phyloP scores from a whole-genome alignment of 2,329 filamentous ascomycete genomes.

The Penicillium brasilianum region DNA sequence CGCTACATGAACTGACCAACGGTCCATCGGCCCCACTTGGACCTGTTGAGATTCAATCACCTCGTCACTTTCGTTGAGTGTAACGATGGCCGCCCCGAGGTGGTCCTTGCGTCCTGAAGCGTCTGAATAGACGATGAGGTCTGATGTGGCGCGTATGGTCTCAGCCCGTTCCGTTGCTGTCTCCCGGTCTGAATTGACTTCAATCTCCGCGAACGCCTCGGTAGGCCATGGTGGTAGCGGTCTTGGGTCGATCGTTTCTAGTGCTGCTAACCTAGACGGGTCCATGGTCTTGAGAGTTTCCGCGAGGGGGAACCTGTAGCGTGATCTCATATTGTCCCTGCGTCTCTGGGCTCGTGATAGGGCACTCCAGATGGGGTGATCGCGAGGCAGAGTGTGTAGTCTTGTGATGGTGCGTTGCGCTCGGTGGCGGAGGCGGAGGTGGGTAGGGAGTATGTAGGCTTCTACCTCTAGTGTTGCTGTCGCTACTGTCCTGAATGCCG shows the following conservation, averaged over 20 bases:
- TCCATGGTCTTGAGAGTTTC: slow-evolving; percentile 27
- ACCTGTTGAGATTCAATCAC: too few species aligned
- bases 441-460: slow-evolving; percentile 25
- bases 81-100: slow-evolving; percentile 25
- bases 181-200: slow-evolving; percentile 31
- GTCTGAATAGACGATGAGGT: slow-evolving; percentile 26
- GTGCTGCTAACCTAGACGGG: slow-evolving; percentile 14
- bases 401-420: slow-evolving; percentile 23
- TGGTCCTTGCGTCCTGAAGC: slow-evolving; percentile 24
- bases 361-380: slow-evolving; percentile 23
- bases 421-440: slow-evolving; percentile 22
- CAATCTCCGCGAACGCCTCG: slow-evolving; percentile 29
- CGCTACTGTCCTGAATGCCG: slow-evolving; percentile 28
- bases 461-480: slow-evolving; percentile 33
- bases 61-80: too few species aligned
- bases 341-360: slow-evolving; percentile 23
- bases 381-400: too few species aligned
- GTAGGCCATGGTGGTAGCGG: slow-evolving; percentile 28
- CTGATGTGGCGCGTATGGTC: slow-evolving; percentile 12
- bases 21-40: too few species aligned
- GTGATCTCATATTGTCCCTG: slow-evolving; percentile 21
- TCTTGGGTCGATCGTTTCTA: slow-evolving; percentile 34
- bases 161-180: slow-evolving; percentile 25
- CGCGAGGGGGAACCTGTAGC: slow-evolving; percentile 26
- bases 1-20: too few species aligned